A percentile compares a stretch with the other conserved stretches of the same genome.
These are phyloP conservation scores for Fusarium proliferatum DNA, from an alignment of 2,329 filamentous ascomycete species.

Conservation along the genomic window DNA sequence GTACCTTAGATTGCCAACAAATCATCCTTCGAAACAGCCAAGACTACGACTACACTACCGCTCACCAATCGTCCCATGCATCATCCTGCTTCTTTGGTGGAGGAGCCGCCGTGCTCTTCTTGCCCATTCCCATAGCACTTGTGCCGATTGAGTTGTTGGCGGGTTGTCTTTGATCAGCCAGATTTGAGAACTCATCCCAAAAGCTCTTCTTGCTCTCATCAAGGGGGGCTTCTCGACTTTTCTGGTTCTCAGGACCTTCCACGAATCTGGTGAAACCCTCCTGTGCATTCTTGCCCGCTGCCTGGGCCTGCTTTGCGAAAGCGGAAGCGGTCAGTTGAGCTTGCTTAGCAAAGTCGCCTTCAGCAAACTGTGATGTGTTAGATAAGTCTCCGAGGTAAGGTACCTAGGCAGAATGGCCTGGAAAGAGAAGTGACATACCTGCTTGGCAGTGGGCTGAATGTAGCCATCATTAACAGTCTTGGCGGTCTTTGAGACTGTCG, in stretches of 20 bases:
- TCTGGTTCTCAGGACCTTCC: slow-evolving; percentile 70
- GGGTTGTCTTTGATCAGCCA: slow-evolving; percentile 67
- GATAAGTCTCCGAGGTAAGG: slow-evolving; percentile 18
- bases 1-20: slow-evolving; percentile 31
- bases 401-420: background rate
- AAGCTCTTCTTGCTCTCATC: slow-evolving; percentile 82
- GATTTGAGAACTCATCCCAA: slow-evolving; percentile 88
- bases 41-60: background rate
- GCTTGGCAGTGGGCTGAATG: slow-evolving; percentile 91
- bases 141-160: slow-evolving; percentile 66
- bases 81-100: slow-evolving; percentile 60
- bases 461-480: slow-evolving; percentile 92
- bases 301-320: slow-evolving; percentile 73
- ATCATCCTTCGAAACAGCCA: background rate
- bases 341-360: slow-evolving; percentile 80
- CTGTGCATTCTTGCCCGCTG: slow-evolving; percentile 79
- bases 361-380: slow-evolving; percentile 71
- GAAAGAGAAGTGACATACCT: slow-evolving; percentile 63
- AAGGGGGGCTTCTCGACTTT: slow-evolving; percentile 53
- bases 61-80: slow-evolving; percentile 73
- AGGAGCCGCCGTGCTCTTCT: slow-evolving; percentile 48
- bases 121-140: slow-evolving; percentile 68
- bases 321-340: slow-evolving; percentile 71
- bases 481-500: slow-evolving; percentile 87
- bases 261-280: slow-evolving; percentile 89